These are phyloP conservation scores for Didymellaceae sp. DNA, from an alignment of 2,329 filamentous ascomycete species.

Conservation along the genomic window DNA sequence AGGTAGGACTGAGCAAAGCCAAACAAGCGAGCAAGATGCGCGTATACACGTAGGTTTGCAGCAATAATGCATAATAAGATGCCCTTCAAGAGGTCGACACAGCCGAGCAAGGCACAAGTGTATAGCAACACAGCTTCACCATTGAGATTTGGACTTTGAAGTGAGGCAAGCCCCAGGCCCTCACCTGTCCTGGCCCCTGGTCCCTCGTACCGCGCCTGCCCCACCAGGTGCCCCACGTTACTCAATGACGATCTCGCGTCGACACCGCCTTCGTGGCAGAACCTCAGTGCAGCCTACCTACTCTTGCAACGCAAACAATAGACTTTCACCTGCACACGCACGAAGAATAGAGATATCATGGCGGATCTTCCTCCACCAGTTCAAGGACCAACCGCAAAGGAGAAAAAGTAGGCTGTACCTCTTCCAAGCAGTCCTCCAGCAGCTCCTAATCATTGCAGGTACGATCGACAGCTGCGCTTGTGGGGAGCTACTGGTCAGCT, in stretches of 20 bases:
- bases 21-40: too few relatives aligned
- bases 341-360: constrained; percentile 32
- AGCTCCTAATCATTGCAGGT: constrained; percentile 59
- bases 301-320: constrained; percentile 7
- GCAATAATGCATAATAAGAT: too few relatives aligned
- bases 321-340: background rate
- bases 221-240: constrained; percentile 10
- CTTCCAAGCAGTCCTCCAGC: constrained; percentile 3
- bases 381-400: constrained; percentile 52
- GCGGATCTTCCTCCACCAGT: constrained; percentile 48
- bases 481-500: constrained; percentile 94
- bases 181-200: constrained; percentile 1
- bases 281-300: constrained; percentile 16
- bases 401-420: constrained; percentile 56
- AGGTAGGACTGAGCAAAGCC: too few relatives aligned
- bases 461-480: constrained; percentile 91
- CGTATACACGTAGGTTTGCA: too few relatives aligned
- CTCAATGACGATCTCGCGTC: constrained; percentile 6
- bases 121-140: too few relatives aligned
- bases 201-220: background rate
- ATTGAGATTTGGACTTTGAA: too few relatives aligned
- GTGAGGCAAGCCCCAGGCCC: too few relatives aligned
- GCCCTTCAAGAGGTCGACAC: too few relatives aligned
- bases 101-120: too few relatives aligned
- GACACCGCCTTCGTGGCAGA: constrained; percentile 19